Evolutionary conservation across 2,329 filamentous ascomycete species (phyloP), one percentile per base, ranked within the genome.

Genomic region (Alternaria triticimaculans): DNA sequence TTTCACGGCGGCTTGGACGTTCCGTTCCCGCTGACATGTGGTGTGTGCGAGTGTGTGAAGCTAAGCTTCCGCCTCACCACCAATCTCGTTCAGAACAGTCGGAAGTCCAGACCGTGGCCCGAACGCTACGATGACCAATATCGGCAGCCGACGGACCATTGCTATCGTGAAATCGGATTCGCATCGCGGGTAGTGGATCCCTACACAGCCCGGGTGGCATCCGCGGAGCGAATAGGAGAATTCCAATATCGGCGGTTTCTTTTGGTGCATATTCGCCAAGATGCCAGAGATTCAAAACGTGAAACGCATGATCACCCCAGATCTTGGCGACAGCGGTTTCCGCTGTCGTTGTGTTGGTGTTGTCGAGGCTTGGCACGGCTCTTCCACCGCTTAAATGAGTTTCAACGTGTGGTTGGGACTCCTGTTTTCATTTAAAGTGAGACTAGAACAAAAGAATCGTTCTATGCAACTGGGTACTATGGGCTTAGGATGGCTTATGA

Each of bases 241-340:
- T 51, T 26, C 44, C 15, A 25, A 41, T 23, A 41, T 21, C 21
- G 18, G 18, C 20, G 33, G 51, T 41, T 43, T 28, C 41, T 28
- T 12, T 46, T 30, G 18, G n/a, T 46, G 55, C 43, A 57, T 57
- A 58, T 49, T 46, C 23, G 59, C 54, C 54, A 62, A 58, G 45
- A 28, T 25, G 53, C 48, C 15, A 45, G 45, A 55, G 48, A 44
- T 21, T 48, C 49, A 55, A 49, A 60, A 49, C 28, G 25, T 66
- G 64, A 66, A 68, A 68, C 66, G 61, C 28, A 23, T 64, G 63
- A 62, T 58, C 45, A 44, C 61, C 45, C 54, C 53, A 48, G 56
- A 58, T 51, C 63, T 68, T 68, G 62, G 66, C 66, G 28, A 37
- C 57, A 54, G 57, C 50, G 55, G 51, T 56, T 56, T 25, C 11